Evolutionary conservation across 2,329 filamentous ascomycete species (phyloP).

Genomic region (Teratosphaeria zuluensis): DNA sequence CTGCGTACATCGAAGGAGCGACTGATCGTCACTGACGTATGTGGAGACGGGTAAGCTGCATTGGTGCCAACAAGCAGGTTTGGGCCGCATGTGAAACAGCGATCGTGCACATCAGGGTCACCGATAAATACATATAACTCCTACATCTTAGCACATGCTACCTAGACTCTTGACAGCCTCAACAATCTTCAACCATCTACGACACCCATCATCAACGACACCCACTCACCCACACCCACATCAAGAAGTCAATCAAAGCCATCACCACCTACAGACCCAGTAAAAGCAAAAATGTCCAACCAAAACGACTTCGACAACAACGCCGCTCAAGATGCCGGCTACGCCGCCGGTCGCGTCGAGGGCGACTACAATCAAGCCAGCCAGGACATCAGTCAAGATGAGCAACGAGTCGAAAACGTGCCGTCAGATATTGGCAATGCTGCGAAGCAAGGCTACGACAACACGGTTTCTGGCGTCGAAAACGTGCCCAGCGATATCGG

Average conservation of each 20-base stretch:
- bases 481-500: conserved; percentile 10
- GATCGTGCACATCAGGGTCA: no score
- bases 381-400: conserved; percentile 7
- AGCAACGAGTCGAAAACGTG: conserved; percentile 8
- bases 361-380: conserved; percentile 8
- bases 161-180: background rate
- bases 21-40: background rate
- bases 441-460: conserved; percentile 5
- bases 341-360: conserved; percentile 8
- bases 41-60: background rate
- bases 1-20: no score
- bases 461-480: conserved; percentile 8
- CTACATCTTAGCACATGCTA: no score
- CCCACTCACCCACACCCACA: background rate
- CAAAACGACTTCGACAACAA: conserved; percentile 6
- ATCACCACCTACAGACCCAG: background rate
- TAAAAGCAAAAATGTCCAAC: background rate
- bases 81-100: background rate
- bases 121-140: no score
- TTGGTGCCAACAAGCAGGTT: background rate
- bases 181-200: background rate
- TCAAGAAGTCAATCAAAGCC: no score
- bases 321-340: conserved; percentile 10
- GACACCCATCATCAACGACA: background rate
- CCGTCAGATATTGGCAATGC: conserved; percentile 5